Percentiles rank a stretch among this genome's conserved stretches.
phyloP scores from a whole-genome alignment of 768 basidiomycete genomes.

The Agrocybe chaxingu region DNA sequence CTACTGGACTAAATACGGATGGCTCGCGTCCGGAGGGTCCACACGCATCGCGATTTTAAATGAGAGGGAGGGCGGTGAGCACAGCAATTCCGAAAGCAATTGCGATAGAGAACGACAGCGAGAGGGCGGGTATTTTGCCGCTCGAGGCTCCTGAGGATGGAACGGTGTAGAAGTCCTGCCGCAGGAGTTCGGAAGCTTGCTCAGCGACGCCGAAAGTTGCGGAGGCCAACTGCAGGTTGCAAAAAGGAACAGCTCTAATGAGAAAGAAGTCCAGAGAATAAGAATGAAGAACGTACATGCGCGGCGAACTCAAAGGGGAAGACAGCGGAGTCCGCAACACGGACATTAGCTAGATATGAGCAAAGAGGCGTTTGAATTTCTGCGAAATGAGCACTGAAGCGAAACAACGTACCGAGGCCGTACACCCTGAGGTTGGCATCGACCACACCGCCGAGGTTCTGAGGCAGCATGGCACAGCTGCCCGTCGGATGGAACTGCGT shows the following conservation, averaged over 20 bases:
- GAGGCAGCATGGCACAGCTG: conserved; percentile 29
- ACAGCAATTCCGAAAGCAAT: too few species aligned
- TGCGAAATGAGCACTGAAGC: neutral
- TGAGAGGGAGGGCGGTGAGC: too few species aligned
- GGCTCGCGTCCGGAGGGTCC: too few species aligned
- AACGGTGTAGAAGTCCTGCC: conserved; percentile 13
- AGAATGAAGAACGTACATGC: conserved; percentile 19
- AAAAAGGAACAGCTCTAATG: neutral
- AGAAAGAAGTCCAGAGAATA: neutral
- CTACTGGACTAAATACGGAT: too few species aligned
- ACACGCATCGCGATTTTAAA: too few species aligned
- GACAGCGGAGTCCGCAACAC: conserved; percentile 55
- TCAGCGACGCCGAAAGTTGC: conserved; percentile 27
- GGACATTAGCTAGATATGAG: conserved; percentile 39
- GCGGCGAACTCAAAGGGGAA: conserved; percentile 44
- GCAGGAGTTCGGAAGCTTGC: conserved; percentile 22
- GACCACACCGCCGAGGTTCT: conserved; percentile 27
- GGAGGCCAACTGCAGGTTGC: conserved; percentile 19
- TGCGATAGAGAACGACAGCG: too few species aligned
- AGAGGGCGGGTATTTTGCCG: neutral
- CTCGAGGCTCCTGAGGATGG: conserved; percentile 2
- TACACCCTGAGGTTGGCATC: conserved; percentile 26
- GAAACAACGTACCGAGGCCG: conserved; percentile 20
- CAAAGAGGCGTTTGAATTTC: neutral
- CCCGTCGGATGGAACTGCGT: conserved; percentile 58